A percentile compares a stretch with the other conserved stretches of the same genome.
Conservation (phyloP, 2,329 filamentous ascomycete genomes). For the Trichoderma koningiopsis region DNA sequence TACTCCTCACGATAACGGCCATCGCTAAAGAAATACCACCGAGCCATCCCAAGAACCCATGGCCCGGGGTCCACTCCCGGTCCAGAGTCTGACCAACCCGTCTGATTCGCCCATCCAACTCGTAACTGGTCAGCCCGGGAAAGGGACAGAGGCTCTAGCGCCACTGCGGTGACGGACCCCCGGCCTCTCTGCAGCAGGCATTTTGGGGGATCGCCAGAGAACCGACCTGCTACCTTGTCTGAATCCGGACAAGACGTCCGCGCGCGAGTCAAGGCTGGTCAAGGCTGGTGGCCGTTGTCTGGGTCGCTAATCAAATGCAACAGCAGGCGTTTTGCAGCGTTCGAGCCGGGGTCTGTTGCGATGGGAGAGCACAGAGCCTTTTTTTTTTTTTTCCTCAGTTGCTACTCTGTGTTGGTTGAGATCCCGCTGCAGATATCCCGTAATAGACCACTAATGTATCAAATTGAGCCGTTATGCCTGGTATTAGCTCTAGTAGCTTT, state of each 20-base stretch:
- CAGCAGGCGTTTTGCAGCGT: neutral
- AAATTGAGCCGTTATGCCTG: neutral
- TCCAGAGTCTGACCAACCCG: slow-evolving; percentile 12
- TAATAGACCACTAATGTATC: neutral
- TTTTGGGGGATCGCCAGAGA: slow-evolving; percentile 20
- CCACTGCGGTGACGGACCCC: slow-evolving; percentile 23
- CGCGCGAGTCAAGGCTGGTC: slow-evolving; percentile 21
- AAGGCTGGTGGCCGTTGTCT: neutral
- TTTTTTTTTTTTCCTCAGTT: neutral
- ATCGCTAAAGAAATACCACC: slow-evolving; percentile 15
- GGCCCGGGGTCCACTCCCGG: slow-evolving; percentile 7
- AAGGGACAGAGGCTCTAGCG: slow-evolving; percentile 2
- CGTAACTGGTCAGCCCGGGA: slow-evolving; percentile 11
- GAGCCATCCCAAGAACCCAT: slow-evolving; percentile 10
- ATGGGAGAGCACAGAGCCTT: neutral
- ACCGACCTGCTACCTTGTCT: slow-evolving; percentile 8
- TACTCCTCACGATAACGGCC: neutral
- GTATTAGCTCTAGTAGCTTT: neutral
- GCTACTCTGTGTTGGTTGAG: neutral
- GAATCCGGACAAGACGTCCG: slow-evolving; percentile 23
- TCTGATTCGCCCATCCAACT: neutral
- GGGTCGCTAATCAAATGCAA: slow-evolving; percentile 24
- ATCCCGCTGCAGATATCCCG: neutral
- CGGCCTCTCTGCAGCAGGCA: neutral
- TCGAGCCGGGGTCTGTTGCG: too few species aligned